phyloP scores from a whole-genome alignment of 768 basidiomycete species.

The Ramaria sp. region DNA sequence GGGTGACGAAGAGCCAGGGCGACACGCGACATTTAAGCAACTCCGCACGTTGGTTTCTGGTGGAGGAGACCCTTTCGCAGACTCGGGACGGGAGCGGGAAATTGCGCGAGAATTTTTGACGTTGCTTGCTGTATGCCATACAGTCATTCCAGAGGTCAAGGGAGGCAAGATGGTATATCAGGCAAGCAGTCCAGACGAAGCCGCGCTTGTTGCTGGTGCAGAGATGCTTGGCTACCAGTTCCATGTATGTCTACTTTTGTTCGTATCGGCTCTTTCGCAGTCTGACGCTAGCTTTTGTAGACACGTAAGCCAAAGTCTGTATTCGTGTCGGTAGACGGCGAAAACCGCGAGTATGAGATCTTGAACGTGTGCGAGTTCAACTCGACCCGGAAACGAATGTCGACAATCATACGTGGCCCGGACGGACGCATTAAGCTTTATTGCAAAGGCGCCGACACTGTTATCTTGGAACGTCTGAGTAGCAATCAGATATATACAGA shows the following conservation, averaged over 20 bases:
- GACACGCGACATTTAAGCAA: slow-evolving; percentile 72
- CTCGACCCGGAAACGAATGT: slow-evolving; percentile 96
- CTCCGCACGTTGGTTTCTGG: slow-evolving; percentile 47
- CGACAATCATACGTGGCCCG: slow-evolving; percentile 78
- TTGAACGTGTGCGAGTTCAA: slow-evolving; percentile 99
- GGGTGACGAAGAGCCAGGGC: slow-evolving; percentile 44
- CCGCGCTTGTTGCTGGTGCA: slow-evolving; percentile 89
- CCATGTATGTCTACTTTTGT: slow-evolving; percentile 38
- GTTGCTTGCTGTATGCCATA: slow-evolving; percentile 91
- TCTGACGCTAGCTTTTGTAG: slow-evolving; percentile 27
- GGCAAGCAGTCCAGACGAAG: slow-evolving; percentile 96
- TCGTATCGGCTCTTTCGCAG: not conserved
- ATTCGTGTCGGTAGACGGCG: slow-evolving; percentile 72
- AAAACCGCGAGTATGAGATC: slow-evolving; percentile 72
- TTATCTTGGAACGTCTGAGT: slow-evolving; percentile 87
- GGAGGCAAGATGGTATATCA: slow-evolving; percentile 90
- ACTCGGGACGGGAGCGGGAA: slow-evolving; percentile 23
- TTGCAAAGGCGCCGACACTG: slow-evolving; percentile 96
- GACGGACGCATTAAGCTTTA: slow-evolving; percentile 91
- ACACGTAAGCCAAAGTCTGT: slow-evolving; percentile 94
- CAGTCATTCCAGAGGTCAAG: slow-evolving; percentile 89
- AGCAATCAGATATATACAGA: slow-evolving; percentile 73
- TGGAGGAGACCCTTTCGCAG: slow-evolving; percentile 45
- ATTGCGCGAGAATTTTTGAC: slow-evolving; percentile 65
- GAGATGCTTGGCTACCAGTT: slow-evolving; percentile 89